Percentiles rank a stretch among this genome's conserved stretches.
These are phyloP conservation scores for Arthrobotrys conoides DNA, from an alignment of 2,329 filamentous ascomycete genomes.

Conservation along the genomic window DNA sequence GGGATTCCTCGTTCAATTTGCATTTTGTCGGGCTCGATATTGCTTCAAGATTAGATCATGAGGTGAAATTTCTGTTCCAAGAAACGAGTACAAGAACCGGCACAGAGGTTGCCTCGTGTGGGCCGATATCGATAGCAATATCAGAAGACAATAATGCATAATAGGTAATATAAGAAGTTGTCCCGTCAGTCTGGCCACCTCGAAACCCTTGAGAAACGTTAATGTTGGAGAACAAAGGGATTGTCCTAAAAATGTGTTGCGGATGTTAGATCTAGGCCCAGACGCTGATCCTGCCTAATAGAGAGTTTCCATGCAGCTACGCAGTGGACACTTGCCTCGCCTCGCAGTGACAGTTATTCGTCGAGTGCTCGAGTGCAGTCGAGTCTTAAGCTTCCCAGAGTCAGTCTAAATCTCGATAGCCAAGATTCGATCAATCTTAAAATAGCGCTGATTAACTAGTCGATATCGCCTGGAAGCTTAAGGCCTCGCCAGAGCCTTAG, in stretches of 20 bases:
- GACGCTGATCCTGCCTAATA: constrained; percentile 35
- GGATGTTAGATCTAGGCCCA: constrained; percentile 18
- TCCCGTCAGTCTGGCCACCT: constrained; percentile 24
- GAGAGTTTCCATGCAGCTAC: neutral
- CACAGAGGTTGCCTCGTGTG: constrained; percentile 39
- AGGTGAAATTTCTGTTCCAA: constrained; percentile 31
- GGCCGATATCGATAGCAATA: constrained; percentile 39
- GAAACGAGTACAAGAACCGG: constrained; percentile 46
- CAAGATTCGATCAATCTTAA: constrained; percentile 1
- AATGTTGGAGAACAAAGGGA: constrained; percentile 10
- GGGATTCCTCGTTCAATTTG: constrained; percentile 46
- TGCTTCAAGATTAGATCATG: constrained; percentile 43
- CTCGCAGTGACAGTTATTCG: constrained; percentile 24
- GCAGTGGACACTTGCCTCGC: neutral
- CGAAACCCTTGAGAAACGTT: neutral
- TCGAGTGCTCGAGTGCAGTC: constrained; percentile 2
- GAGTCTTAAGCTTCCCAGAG: neutral
- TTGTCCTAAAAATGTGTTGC: constrained; percentile 29
- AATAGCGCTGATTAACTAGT: constrained; percentile 1
- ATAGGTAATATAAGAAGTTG: neutral
- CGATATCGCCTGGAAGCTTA: neutral
- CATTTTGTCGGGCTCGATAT: constrained; percentile 19
- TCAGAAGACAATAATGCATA: constrained; percentile 37
- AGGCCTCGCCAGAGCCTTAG: constrained; percentile 4
- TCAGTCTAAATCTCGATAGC: neutral